These are phyloP conservation scores for Trichoderma afroharzianum DNA, from an alignment of 2,329 filamentous ascomycete genomes.

Conservation along the genomic window DNA sequence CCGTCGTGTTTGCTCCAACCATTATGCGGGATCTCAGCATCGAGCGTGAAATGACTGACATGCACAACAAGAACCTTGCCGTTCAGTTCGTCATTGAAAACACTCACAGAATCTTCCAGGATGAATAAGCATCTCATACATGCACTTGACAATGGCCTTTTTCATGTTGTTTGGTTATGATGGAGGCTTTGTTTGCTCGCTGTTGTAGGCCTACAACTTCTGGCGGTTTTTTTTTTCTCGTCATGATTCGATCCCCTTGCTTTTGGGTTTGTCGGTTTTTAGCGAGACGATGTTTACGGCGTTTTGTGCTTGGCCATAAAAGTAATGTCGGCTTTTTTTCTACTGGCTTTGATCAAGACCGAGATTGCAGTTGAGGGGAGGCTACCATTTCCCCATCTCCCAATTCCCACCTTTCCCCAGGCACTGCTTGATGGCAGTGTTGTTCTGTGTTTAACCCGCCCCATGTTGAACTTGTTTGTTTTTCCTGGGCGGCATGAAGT, in stretches of 20 bases:
- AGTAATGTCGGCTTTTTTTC: constrained; percentile 8
- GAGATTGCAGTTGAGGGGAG: neutral
- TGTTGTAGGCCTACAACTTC: neutral
- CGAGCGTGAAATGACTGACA: constrained; percentile 93
- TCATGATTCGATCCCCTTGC: constrained; percentile 4
- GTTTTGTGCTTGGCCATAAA: constrained; percentile 14
- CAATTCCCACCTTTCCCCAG: neutral
- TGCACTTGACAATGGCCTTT: neutral
- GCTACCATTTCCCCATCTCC: neutral
- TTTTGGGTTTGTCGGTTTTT: constrained; percentile 1
- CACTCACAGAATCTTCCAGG: constrained; percentile 73
- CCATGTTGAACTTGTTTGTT: neutral
- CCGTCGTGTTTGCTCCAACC: constrained; percentile 95
- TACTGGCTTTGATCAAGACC: neutral
- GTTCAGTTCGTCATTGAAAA: constrained; percentile 94
- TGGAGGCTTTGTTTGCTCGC: neutral
- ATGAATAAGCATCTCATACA: constrained; percentile 27
- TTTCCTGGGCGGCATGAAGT: neutral
- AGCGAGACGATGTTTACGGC: constrained; percentile 7
- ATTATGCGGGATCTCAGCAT: constrained; percentile 91
- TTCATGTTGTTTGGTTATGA: neutral
- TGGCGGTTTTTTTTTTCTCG: neutral
- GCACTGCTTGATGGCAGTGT: neutral
- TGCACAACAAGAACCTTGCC: constrained; percentile 86
- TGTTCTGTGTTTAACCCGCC: neutral